These are phyloP conservation scores for Maudiozyma serrabonitensis DNA, from an alignment of 805 yeast species.

Conservation along the genomic window DNA sequence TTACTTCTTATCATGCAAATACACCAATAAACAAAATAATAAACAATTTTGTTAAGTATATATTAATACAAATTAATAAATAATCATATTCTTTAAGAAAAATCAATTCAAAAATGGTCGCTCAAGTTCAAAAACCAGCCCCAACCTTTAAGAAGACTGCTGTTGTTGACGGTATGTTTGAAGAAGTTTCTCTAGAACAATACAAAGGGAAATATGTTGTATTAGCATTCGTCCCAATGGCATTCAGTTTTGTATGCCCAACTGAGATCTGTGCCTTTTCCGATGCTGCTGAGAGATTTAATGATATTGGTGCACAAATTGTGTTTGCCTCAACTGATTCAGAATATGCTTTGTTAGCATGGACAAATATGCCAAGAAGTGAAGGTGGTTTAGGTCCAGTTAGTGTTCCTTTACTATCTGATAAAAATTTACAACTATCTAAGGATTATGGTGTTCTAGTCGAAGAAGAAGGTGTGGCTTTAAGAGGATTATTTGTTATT, in stretches of 20 bases:
- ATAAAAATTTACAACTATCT: slow-evolving; percentile 90
- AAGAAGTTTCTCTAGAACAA: slow-evolving; percentile 87
- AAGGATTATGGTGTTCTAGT: slow-evolving; percentile 95
- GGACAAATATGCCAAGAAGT: slow-evolving; percentile 94
- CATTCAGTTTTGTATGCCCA: slow-evolving; percentile 99
- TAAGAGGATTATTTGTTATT: slow-evolving; percentile 96
- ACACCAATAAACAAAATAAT: too few relatives aligned
- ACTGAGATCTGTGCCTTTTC: slow-evolving; percentile 98
- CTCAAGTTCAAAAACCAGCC: slow-evolving; percentile 89
- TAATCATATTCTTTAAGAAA: neutral
- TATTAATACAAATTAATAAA: too few relatives aligned
- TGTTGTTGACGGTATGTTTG: slow-evolving; percentile 91
- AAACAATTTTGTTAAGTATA: too few relatives aligned
- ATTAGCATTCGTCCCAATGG: slow-evolving; percentile 94
- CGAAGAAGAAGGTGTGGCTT: slow-evolving; percentile 92
- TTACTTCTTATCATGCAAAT: too few relatives aligned
- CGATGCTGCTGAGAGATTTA: slow-evolving; percentile 84
- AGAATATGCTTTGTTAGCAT: slow-evolving; percentile 91
- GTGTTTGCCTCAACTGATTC: slow-evolving; percentile 97
- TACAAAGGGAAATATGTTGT: slow-evolving; percentile 97
- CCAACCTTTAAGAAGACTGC: slow-evolving; percentile 95
- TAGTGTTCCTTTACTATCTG: slow-evolving; percentile 89
- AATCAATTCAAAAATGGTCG: slow-evolving; percentile 48
- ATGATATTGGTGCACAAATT: slow-evolving; percentile 77
- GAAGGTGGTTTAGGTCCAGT: slow-evolving; percentile 97